Percentiles rank a stretch among this genome's conserved stretches.
These are phyloP conservation scores for Rusavskia elegans DNA, from an alignment of 495 filamentous ascomycete species.

Conservation along the genomic window DNA sequence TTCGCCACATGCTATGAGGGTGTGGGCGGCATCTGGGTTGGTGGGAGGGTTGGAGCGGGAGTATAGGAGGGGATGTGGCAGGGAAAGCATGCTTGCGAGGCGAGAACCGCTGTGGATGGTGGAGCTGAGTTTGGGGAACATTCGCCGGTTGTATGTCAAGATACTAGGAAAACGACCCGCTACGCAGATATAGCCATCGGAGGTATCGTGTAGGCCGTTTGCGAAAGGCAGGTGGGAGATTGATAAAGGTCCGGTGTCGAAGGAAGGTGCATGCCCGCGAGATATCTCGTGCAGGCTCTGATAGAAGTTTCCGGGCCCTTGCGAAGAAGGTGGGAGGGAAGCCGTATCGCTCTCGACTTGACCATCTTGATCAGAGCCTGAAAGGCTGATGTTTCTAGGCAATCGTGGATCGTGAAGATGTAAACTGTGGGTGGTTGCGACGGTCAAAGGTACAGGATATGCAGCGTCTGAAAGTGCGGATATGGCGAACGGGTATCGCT, in stretches of 20 bases:
- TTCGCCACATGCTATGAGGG: slow-evolving; percentile 74
- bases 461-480: slow-evolving; percentile 67
- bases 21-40: slow-evolving; percentile 24
- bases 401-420: slow-evolving; percentile 70
- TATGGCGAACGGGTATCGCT: slow-evolving; percentile 70
- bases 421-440: slow-evolving; percentile 69
- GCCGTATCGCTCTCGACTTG: background rate
- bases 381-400: slow-evolving; percentile 3
- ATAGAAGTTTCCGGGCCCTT: background rate
- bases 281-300: slow-evolving; percentile 7
- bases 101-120: slow-evolving; percentile 74
- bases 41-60: slow-evolving; percentile 32
- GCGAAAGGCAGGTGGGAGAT: slow-evolving; percentile 28
- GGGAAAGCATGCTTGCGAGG: slow-evolving; percentile 58
- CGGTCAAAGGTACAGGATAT: slow-evolving; percentile 57
- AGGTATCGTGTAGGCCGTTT: slow-evolving; percentile 22
- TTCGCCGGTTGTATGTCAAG: slow-evolving; percentile 74
- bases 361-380: background rate
- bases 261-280: slow-evolving; percentile 52
- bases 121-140: slow-evolving; percentile 60
- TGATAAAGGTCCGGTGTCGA: slow-evolving; percentile 66
- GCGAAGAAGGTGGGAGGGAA: background rate
- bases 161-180: slow-evolving; percentile 85
- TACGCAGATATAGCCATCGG: slow-evolving; percentile 57
- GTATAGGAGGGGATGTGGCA: slow-evolving; percentile 46